Base-by-base conservation (phyloP, 306 rosid species). In the Corylus americana region DNA sequence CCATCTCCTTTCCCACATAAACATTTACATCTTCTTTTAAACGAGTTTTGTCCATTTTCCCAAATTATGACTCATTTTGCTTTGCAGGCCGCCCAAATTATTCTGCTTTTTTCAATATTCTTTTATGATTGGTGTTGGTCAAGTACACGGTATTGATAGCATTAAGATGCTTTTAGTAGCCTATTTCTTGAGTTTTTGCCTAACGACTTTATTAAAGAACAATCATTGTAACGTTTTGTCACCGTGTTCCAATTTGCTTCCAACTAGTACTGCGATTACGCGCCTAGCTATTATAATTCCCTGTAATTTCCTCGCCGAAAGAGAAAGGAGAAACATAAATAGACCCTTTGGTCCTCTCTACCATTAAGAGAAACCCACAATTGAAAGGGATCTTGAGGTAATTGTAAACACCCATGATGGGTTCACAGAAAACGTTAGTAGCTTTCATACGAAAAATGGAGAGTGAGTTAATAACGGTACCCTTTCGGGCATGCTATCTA, bases 41-140 rank as follows among this genome's bases (percentile, higher is more conserved):
- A 31, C 22, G 13, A 62, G 11, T 63, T 13, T 13, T 42, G 14
- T 13, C 70, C 9, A 20, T 6, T 31, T 14, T 3, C 44, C 18
- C 8, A 63, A 63, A 63, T 27, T 8, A 18, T 11, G 18, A 29
- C 16, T 35, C 1, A 3, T 29, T 61, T 31, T 63, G 70, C 70
- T 63, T 63, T 31, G 70, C 70, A 31, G 70, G 70, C 70, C 70
- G 70, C 70, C 70, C 7, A 63, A 63, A 31, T 63, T 63, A 29
- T 63, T 35, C 20, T 27, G 8, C 20, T 1, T 17, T 10, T 12
- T 31, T 31, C 45, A 29, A 7, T 31, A 63, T 13, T 31, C 45
- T 31, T 31, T 16, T 63, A 16, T 31, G 70, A 63, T 63, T 63
- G 70, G 70, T 7, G 17, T 8, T 29, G 20, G 44, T 63, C 70